These are phyloP conservation scores for Melampsora larici-populina DNA, from an alignment of 1,284 basidiomycete species.

Conservation along the genomic window DNA sequence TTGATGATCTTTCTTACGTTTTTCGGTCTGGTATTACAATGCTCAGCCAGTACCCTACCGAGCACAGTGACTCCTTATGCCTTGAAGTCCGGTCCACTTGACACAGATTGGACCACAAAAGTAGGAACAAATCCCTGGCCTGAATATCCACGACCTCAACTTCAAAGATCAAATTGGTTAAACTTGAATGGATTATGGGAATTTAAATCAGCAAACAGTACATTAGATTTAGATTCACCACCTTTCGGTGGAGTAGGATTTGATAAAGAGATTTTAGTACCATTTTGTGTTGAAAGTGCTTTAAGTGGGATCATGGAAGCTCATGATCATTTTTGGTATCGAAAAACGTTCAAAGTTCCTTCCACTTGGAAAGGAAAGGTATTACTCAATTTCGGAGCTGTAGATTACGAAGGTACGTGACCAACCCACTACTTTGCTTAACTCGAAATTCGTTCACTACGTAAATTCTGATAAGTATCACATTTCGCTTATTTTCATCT, in stretches of 20 bases:
- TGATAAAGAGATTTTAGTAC: constrained; percentile 19
- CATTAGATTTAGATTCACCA: constrained; percentile 16
- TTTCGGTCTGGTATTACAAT: background rate
- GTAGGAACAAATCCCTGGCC: constrained; percentile 34
- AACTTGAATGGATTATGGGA: constrained; percentile 39
- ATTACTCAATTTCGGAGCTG: constrained; percentile 34
- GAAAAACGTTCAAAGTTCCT: constrained; percentile 20
- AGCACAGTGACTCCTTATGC: constrained; percentile 12
- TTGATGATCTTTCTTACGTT: background rate
- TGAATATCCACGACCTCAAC: constrained; percentile 32
- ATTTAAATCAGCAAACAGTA: constrained; percentile 32
- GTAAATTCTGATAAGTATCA: no score
- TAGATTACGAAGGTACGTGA: constrained; percentile 37
- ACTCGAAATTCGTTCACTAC: no score
- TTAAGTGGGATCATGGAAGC: constrained; percentile 40
- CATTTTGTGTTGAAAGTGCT: constrained; percentile 37
- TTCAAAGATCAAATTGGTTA: constrained; percentile 18
- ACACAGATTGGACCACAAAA: constrained; percentile 31
- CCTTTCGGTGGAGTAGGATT: constrained; percentile 22
- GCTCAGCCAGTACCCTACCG: background rate
- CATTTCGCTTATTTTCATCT: background rate
- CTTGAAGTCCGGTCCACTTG: constrained; percentile 25
- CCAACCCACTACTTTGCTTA: background rate
- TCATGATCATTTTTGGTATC: constrained; percentile 34
- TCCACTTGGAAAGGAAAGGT: constrained; percentile 19